Evolutionary conservation across 2,329 filamentous ascomycete species (phyloP).

Genomic region (Phialophora tarda): DNA sequence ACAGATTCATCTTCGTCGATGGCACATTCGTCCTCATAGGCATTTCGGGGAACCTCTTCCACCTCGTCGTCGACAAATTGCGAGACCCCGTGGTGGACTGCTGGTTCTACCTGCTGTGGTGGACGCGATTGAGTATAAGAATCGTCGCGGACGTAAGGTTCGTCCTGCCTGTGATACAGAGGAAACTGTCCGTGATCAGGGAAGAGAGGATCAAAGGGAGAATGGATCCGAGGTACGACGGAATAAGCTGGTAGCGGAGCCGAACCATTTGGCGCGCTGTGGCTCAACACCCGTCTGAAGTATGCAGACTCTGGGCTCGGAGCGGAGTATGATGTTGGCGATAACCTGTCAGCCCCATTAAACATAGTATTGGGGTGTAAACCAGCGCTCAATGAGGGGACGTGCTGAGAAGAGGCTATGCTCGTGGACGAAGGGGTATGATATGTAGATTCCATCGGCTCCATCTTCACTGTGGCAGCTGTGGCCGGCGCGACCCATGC

Average conservation of each 20-base stretch:
- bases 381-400: not conserved
- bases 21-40: constrained; percentile 28
- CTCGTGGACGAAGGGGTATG: constrained; percentile 5
- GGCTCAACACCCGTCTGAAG: constrained; percentile 27
- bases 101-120: constrained; percentile 12
- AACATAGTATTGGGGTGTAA: constrained; percentile 14
- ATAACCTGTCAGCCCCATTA: constrained; percentile 11
- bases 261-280: constrained; percentile 11
- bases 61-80: constrained; percentile 41
- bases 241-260: constrained; percentile 11
- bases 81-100: not conserved
- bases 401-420: constrained; percentile 22
- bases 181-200: constrained; percentile 15
- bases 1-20: constrained; percentile 28
- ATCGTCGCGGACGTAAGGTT: constrained; percentile 7
- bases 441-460: constrained; percentile 15
- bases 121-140: constrained; percentile 4
- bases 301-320: constrained; percentile 27
- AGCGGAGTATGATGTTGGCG: constrained; percentile 24
- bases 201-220: constrained; percentile 18
- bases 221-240: constrained; percentile 19
- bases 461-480: constrained; percentile 16
- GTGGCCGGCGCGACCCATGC: constrained; percentile 21
- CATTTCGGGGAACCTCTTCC: constrained; percentile 25
- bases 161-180: constrained; percentile 12